Evolutionary conservation across 2,329 filamentous ascomycete species (phyloP).

Genomic region (Simplicillium sp.): DNA sequence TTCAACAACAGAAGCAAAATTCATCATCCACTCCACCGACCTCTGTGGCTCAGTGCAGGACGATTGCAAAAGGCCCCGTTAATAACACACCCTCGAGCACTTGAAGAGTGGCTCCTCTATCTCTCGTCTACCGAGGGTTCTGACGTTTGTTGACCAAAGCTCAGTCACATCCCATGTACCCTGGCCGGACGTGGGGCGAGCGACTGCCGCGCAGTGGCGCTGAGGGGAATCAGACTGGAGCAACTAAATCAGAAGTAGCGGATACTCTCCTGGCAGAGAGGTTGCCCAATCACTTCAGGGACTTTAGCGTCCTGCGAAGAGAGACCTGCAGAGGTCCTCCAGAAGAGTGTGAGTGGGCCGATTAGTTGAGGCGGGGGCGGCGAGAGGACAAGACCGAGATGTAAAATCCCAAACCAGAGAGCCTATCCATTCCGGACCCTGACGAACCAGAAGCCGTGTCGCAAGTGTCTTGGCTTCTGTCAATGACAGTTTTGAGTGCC

Average conservation of each 20-base stretch:
- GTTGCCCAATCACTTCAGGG: too few relatives aligned
- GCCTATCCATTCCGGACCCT: slow-evolving; percentile 8
- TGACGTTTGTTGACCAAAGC: background rate
- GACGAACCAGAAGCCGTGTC: slow-evolving; percentile 6
- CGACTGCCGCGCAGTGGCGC: background rate
- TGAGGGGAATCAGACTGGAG: background rate
- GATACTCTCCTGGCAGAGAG: background rate
- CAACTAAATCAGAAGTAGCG: background rate
- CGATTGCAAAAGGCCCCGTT: background rate
- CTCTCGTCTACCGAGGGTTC: background rate
- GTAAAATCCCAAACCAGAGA: background rate
- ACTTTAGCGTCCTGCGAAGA: too few relatives aligned
- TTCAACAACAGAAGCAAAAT: too few relatives aligned
- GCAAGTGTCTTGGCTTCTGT: background rate
- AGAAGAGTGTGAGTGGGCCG: too few relatives aligned
- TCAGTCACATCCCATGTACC: background rate
- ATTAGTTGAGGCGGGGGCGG: too few relatives aligned
- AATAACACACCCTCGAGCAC: background rate
- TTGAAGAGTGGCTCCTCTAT: background rate
- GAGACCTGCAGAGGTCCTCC: too few relatives aligned
- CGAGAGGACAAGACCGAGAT: slow-evolving; percentile 5
- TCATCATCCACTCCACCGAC: too few relatives aligned
- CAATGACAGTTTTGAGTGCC: too few relatives aligned
- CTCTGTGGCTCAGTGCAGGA: too few relatives aligned
- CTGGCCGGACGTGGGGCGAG: background rate